These are phyloP conservation scores for Leishmania martiniquensis DNA, from an alignment of 208 protist species.

Conservation along the genomic window DNA sequence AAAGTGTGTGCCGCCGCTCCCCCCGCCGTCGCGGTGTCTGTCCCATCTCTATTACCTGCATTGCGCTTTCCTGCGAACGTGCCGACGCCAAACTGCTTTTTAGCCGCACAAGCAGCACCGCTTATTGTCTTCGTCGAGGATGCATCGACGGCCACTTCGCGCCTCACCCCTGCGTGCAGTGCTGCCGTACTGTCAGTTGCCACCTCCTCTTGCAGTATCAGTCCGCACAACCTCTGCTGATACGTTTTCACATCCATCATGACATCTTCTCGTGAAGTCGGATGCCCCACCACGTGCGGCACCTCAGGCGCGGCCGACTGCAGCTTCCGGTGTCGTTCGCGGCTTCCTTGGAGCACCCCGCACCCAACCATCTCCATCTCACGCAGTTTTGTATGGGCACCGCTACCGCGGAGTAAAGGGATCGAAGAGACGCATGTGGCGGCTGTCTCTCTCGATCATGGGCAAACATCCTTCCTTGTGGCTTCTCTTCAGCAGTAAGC, in stretches of 20 bases:
- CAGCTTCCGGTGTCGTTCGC: constrained; percentile 29
- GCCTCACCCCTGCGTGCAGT: constrained; percentile 21
- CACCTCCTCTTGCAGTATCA: constrained; percentile 41
- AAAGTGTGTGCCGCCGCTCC: constrained; percentile 14
- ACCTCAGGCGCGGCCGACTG: constrained; percentile 29
- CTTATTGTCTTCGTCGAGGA: background rate
- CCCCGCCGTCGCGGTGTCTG: background rate
- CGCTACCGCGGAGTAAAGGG: constrained; percentile 12
- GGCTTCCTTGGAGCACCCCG: constrained; percentile 13
- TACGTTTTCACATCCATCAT: constrained; percentile 34
- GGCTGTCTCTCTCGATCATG: constrained; percentile 22
- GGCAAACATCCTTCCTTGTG: constrained; percentile 12
- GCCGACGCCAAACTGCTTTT: background rate
- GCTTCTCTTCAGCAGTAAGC: constrained; percentile 13
- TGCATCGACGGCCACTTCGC: background rate
- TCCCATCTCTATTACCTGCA: background rate
- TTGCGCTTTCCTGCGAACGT: background rate
- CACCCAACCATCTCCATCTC: constrained; percentile 26
- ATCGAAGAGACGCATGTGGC: constrained; percentile 9
- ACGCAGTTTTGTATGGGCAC: constrained; percentile 13
- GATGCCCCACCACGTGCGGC: constrained; percentile 30
- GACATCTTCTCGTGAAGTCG: constrained; percentile 35
- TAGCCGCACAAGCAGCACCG: too few relatives aligned
- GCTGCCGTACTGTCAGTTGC: constrained; percentile 20
- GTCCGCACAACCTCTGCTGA: constrained; percentile 31